A percentile compares a stretch with the other conserved stretches of the same genome.
Evolutionary conservation across 148 eudicot genomes (phyloP).

Genomic region (Vaccinium vitisidaea): DNA sequence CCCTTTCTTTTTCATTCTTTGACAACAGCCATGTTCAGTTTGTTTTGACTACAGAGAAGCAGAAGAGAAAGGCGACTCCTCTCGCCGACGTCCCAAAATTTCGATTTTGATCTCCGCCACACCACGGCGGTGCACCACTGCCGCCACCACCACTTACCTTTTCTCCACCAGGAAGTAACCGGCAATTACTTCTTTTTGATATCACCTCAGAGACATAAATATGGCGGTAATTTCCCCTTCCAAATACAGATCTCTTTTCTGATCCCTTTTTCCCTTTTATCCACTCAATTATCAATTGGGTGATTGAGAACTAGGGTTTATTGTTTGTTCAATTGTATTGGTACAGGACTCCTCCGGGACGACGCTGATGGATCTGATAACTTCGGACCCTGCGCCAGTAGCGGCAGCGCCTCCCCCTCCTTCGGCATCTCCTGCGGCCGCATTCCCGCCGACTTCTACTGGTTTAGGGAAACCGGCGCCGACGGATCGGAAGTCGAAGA

Average conservation of each 20-base stretch:
- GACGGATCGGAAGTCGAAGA: slow-evolving; percentile 67
- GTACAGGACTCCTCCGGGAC: slow-evolving; percentile 77
- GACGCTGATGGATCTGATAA: slow-evolving; percentile 93
- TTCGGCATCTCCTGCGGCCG: slow-evolving; percentile 26
- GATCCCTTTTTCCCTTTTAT: neutral
- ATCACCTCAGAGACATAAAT: neutral
- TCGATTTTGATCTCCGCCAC: neutral
- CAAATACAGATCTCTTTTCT: neutral
- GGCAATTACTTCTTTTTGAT: neutral
- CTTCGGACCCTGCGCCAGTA: slow-evolving; percentile 46
- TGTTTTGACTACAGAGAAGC: neutral
- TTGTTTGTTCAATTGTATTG: neutral
- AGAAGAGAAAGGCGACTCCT: neutral
- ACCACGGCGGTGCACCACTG: neutral
- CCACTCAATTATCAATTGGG: neutral
- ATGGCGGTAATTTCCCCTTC: slow-evolving; percentile 14
- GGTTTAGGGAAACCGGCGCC: slow-evolving; percentile 41
- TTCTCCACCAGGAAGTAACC: neutral
- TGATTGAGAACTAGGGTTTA: neutral
- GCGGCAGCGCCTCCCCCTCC: slow-evolving; percentile 31
- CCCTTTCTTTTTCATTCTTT: neutral
- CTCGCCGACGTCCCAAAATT: neutral
- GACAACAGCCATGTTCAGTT: neutral
- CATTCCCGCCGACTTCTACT: slow-evolving; percentile 31
- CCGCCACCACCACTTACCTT: neutral